These are phyloP conservation scores for Saccharomycopsis sp. DNA, from an alignment of 805 yeast genomes.

Conservation along the genomic window DNA sequence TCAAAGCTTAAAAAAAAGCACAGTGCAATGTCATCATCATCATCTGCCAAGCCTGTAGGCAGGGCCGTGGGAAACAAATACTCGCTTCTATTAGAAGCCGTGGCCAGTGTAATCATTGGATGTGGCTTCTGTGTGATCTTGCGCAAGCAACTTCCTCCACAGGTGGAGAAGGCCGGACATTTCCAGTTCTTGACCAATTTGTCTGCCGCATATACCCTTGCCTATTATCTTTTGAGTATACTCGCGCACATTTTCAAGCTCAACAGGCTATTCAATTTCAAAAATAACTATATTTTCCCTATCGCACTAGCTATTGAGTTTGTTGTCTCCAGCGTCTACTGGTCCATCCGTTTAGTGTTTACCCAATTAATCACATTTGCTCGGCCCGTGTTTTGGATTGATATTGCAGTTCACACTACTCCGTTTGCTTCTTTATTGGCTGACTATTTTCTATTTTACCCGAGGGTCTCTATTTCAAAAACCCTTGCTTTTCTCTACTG, in stretches of 20 bases:
- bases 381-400: conserved; percentile 11
- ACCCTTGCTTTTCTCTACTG: conserved; percentile 7
- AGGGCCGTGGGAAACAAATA: conserved; percentile 1
- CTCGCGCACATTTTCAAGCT: conserved; percentile 20
- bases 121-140: conserved; percentile 1
- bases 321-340: conserved; percentile 57
- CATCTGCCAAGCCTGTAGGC: background rate
- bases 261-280: conserved; percentile 27
- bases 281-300: conserved; percentile 40
- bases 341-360: conserved; percentile 57
- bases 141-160: conserved; percentile 38
- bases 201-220: conserved; percentile 42
- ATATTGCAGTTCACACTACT: conserved; percentile 15
- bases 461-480: background rate
- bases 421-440: conserved; percentile 13
- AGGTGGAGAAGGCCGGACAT: conserved; percentile 52
- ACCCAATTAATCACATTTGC: conserved; percentile 38
- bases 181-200: conserved; percentile 68
- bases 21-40: background rate
- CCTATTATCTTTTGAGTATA: conserved; percentile 29
- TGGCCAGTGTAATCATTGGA: background rate
- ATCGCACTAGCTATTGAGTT: conserved; percentile 51
- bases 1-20: background rate
- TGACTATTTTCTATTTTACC: conserved; percentile 5
- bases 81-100: background rate